Conservation (phyloP, 768 basidiomycete species). For the Lentinus tigrinus region DNA sequence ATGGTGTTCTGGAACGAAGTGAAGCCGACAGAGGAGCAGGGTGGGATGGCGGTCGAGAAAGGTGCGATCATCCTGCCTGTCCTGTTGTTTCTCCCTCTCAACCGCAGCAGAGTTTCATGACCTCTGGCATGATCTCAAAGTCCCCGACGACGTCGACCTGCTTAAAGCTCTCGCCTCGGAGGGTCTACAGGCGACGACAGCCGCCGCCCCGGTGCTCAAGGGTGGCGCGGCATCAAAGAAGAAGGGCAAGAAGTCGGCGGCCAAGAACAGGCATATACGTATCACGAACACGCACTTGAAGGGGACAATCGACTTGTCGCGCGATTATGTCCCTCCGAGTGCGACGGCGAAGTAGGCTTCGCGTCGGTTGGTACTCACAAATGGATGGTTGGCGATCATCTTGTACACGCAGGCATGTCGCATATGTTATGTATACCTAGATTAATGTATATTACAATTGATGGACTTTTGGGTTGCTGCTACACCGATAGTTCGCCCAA, state of each 20-base stretch:
- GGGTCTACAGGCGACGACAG: constrained; percentile 77
- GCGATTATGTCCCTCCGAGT: constrained; percentile 54
- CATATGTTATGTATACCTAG: constrained; percentile 16
- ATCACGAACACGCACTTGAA: constrained; percentile 89
- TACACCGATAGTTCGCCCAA: no score
- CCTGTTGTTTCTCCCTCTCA: neutral
- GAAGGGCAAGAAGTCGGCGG: constrained; percentile 75
- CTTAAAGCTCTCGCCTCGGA: constrained; percentile 76
- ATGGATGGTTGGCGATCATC: no score
- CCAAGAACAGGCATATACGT: constrained; percentile 72
- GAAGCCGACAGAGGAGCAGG: constrained; percentile 70
- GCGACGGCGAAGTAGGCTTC: constrained; percentile 10
- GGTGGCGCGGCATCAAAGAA: constrained; percentile 68
- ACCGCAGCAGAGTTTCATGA: constrained; percentile 73
- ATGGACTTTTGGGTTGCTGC: neutral
- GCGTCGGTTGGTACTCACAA: constrained; percentile 20
- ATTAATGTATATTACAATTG: neutral
- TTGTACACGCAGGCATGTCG: constrained; percentile 12
- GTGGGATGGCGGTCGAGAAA: constrained; percentile 74
- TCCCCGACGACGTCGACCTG: constrained; percentile 84
- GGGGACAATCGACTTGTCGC: constrained; percentile 81
- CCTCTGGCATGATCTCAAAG: constrained; percentile 81
- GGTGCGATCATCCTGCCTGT: constrained; percentile 43
- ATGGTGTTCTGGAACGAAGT: constrained; percentile 93
- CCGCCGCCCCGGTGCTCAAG: constrained; percentile 56